Evolutionary conservation across 1,284 basidiomycete genomes (phyloP).

Genomic region (Puccinia hordei): DNA sequence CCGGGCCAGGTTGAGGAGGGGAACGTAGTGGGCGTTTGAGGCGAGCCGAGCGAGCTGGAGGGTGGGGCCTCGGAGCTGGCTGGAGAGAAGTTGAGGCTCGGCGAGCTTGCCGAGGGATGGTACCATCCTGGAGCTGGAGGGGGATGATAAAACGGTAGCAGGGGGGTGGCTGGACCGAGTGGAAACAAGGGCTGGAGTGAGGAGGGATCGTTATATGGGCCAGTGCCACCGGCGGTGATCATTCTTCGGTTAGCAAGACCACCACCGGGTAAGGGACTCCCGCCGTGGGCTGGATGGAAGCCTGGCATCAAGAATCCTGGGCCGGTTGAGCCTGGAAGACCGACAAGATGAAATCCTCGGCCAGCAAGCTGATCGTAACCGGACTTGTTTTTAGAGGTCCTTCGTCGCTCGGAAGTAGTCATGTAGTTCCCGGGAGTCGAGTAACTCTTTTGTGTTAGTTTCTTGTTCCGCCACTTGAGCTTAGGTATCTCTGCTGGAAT

Average conservation of each 20-base stretch:
- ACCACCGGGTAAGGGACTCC: background rate
- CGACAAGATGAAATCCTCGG: background rate
- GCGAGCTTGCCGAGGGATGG: too few species aligned
- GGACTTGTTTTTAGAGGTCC: background rate
- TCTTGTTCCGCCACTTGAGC: constrained; percentile 11
- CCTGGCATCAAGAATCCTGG: constrained; percentile 1
- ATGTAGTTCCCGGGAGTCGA: constrained; percentile 5
- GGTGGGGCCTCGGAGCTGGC: background rate
- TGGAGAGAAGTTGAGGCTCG: background rate
- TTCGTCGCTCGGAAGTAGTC: background rate
- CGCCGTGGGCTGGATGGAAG: background rate
- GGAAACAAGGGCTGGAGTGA: constrained; percentile 5
- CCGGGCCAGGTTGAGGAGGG: background rate
- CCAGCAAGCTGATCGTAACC: background rate
- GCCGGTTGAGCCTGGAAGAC: background rate
- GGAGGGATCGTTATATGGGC: too few species aligned
- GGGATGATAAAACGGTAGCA: background rate
- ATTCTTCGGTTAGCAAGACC: background rate
- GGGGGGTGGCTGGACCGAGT: background rate
- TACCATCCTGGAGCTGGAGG: constrained; percentile 10
- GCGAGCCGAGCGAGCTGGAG: background rate
- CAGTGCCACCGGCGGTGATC: background rate
- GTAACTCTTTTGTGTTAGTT: background rate
- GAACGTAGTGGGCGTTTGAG: background rate
- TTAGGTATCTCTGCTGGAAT: background rate